A percentile compares a stretch with the other conserved stretches of the same genome.
phyloP scores from a whole-genome alignment of 2,329 filamentous ascomycete genomes.

The Pseudocercospora macadamiae region DNA sequence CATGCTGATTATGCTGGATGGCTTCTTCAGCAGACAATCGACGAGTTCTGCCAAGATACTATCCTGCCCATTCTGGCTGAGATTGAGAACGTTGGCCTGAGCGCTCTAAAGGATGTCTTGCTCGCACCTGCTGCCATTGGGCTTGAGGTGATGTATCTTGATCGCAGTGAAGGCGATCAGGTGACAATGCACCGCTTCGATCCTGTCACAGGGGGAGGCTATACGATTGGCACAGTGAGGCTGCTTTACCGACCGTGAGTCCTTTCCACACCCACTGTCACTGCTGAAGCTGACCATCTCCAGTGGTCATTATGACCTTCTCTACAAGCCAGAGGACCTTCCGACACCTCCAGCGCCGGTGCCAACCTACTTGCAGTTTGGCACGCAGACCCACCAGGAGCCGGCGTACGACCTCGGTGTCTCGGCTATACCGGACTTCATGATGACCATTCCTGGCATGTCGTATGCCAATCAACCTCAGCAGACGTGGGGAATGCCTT shows the following conservation, averaged over 20 bases:
- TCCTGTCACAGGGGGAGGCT: slow-evolving; percentile 42
- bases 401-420: slow-evolving; percentile 34
- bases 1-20: slow-evolving; percentile 71
- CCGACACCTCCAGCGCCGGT: slow-evolving; percentile 34
- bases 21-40: slow-evolving; percentile 63
- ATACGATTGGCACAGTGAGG: slow-evolving; percentile 64
- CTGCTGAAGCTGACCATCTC: slow-evolving; percentile 26
- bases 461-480: slow-evolving; percentile 37
- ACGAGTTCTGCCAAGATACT: slow-evolving; percentile 68
- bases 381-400: slow-evolving; percentile 30
- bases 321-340: slow-evolving; percentile 71
- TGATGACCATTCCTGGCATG: slow-evolving; percentile 52
- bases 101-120: slow-evolving; percentile 74
- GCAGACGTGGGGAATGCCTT: slow-evolving; percentile 24
- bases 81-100: slow-evolving; percentile 88
- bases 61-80: slow-evolving; percentile 78
- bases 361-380: slow-evolving; percentile 41
- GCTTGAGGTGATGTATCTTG: slow-evolving; percentile 88
- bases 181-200: slow-evolving; percentile 73
- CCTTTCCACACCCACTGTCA: slow-evolving; percentile 4
- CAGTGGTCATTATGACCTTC: slow-evolving; percentile 88
- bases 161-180: slow-evolving; percentile 76
- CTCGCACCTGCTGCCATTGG: slow-evolving; percentile 77
- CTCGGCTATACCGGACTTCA: slow-evolving; percentile 40
- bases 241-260: slow-evolving; percentile 68